Evolutionary conservation across 805 yeast genomes (phyloP), one percentile per base, ranked within the genome.

Genomic region (Candida berthetii): DNA sequence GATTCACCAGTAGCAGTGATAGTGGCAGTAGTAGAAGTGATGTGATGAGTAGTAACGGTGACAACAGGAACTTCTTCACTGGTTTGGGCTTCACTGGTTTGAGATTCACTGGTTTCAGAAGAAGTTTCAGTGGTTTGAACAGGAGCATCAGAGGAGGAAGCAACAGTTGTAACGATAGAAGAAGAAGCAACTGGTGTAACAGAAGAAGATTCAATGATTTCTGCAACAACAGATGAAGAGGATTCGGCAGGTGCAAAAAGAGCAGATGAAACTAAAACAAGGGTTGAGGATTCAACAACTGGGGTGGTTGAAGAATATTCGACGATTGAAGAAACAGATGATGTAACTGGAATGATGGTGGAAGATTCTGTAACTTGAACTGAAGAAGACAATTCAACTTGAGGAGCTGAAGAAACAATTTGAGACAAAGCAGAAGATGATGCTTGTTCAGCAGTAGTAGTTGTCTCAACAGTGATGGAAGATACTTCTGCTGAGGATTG

Each of bases 271-370:
- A 46, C n/a, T 16, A 45, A 16, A 17, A 37, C 22, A 7, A 40
- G 17, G 14, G 36, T 41, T 11, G 36, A 17, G 11, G 42, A 36
- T 11, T 49, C 20, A 8, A 33, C 28, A 11, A 38, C 16, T 14
- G 33, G 31, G 3, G 44, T 43, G 13, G 37, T 7, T 4, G 35
- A 24, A 7, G 38, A 39, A 8, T 41, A 22, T 22, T 7, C 8
- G 24, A 22, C 44, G 11, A 34, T 5, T 25, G 34, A n/a, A 18
- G 39, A 27, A 16, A 47, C 19, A 15, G 47, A 27, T 39, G 42
- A 32, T 7, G 41, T 22, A 17, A 32, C 41, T 17, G 35, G 29
- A n/a, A 36, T 22, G 10, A 38, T 35, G 13, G 52, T 25, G 8
- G 39, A 16, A 22, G 24, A 22, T 22, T 22, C 24, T 8, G 8